Conservation (phyloP, 331 rosid genomes). For the Quercus phellos region DNA sequence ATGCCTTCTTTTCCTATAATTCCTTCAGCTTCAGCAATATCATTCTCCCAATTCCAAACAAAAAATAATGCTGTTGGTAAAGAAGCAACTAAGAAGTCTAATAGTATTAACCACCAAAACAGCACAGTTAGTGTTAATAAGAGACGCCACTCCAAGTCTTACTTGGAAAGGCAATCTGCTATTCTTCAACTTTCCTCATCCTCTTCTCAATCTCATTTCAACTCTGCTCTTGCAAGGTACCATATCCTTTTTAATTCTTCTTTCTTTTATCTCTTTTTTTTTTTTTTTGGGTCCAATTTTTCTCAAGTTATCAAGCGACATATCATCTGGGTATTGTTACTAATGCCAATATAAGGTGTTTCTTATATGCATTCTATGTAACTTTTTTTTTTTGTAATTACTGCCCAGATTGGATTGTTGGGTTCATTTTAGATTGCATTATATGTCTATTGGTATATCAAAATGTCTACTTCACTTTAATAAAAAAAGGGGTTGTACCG, state of each 20-base stretch:
- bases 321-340: too few relatives aligned
- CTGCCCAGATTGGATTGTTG: too few relatives aligned
- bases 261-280: not conserved
- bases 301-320: too few relatives aligned
- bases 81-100: not conserved
- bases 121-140: slow-evolving; percentile 9
- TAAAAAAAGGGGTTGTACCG: not conserved
- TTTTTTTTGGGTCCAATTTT: too few relatives aligned
- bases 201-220: slow-evolving; percentile 35
- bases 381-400: too few relatives aligned
- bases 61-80: not conserved
- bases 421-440: too few relatives aligned
- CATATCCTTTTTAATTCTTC: not conserved
- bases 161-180: slow-evolving; percentile 43
- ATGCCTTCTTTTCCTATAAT: slow-evolving; percentile 2
- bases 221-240: slow-evolving; percentile 61
- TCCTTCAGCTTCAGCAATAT: slow-evolving; percentile 15
- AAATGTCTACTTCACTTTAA: not conserved
- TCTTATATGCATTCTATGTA: too few relatives aligned
- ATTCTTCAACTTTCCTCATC: slow-evolving; percentile 40
- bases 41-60: slow-evolving; percentile 8
- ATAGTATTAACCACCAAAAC: too few relatives aligned
- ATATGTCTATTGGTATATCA: not conserved
- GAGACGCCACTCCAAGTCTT: slow-evolving; percentile 34
- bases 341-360: too few relatives aligned